These are phyloP conservation scores for Achaetomiella virescens DNA, from an alignment of 495 filamentous ascomycete species.

Conservation along the genomic window DNA sequence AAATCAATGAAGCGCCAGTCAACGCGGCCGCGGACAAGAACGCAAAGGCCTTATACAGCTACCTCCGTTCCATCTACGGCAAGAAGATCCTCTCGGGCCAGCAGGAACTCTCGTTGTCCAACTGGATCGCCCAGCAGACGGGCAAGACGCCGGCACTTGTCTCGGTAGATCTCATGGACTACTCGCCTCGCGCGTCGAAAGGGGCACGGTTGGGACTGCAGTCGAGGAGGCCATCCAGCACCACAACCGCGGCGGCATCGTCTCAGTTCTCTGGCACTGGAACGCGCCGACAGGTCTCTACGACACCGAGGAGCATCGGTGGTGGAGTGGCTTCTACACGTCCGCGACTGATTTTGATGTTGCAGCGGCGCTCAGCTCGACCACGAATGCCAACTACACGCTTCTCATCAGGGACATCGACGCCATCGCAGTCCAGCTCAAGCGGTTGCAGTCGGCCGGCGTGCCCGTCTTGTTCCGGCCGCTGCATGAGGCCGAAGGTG, in stretches of 20 bases:
- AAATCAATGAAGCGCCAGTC: conserved; percentile 27
- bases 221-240: conserved; percentile 43
- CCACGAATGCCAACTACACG: conserved; percentile 39
- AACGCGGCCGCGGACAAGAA: conserved; percentile 25
- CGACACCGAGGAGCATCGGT: conserved; percentile 37
- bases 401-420: conserved; percentile 45
- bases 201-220: conserved; percentile 30
- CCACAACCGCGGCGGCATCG: conserved; percentile 36
- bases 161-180: conserved; percentile 43
- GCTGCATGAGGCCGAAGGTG: conserved; percentile 45
- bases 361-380: conserved; percentile 29
- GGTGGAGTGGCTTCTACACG: conserved; percentile 46
- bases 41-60: conserved; percentile 29
- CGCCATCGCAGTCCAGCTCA: conserved; percentile 42
- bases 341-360: conserved; percentile 41
- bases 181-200: conserved; percentile 41
- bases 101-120: conserved; percentile 33
- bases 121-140: conserved; percentile 35
- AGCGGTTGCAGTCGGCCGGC: conserved; percentile 32
- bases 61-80: conserved; percentile 39
- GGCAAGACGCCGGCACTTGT: conserved; percentile 44
- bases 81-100: conserved; percentile 45
- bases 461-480: conserved; percentile 42
- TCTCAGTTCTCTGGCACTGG: conserved; percentile 46
- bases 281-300: conserved; percentile 32